A percentile compares a stretch with the other conserved stretches of the same genome.
phyloP scores from a whole-genome alignment of 23 red algal species.

The Gracilaria vermiculophylla region DNA sequence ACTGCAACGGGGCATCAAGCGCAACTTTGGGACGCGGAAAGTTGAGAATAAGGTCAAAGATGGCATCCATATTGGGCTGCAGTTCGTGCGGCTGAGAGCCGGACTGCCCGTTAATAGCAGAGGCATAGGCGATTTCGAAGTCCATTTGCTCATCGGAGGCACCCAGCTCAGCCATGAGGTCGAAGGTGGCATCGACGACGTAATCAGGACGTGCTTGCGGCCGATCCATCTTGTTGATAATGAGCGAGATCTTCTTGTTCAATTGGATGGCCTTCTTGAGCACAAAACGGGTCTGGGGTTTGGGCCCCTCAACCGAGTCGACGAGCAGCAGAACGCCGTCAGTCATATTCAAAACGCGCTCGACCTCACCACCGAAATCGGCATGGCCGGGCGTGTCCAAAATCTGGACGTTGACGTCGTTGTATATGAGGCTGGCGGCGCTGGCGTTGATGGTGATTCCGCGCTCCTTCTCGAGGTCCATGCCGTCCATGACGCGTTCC shows the following conservation, averaged over 20 bases:
- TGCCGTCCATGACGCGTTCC: conserved; percentile 83
- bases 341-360: conserved; percentile 89
- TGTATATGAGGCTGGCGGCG: conserved; percentile 71
- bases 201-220: conserved; percentile 78
- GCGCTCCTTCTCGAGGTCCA: conserved; percentile 89
- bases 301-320: conserved; percentile 91
- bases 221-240: conserved; percentile 97
- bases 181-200: conserved; percentile 90
- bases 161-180: conserved; percentile 91
- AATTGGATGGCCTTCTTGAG: conserved; percentile 88
- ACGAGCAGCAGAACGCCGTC: conserved; percentile 92
- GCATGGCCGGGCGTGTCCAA: conserved; percentile 94
- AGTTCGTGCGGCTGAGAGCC: conserved; percentile 48
- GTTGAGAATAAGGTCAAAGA: conserved; percentile 73
- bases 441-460: conserved; percentile 93
- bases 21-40: conserved; percentile 74
- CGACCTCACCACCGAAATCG: conserved; percentile 92
- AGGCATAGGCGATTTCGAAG: conserved; percentile 79
- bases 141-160: conserved; percentile 93
- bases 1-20: conserved; percentile 69
- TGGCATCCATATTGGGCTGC: conserved; percentile 69
- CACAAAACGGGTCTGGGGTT: conserved; percentile 91
- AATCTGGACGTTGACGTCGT: conserved; percentile 69
- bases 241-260: conserved; percentile 74
- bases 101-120: conserved; percentile 73